Evolutionary conservation across 768 basidiomycete genomes (phyloP), one percentile per base, ranked within the genome.

Genomic region (Asterophora lycoperdoides): DNA sequence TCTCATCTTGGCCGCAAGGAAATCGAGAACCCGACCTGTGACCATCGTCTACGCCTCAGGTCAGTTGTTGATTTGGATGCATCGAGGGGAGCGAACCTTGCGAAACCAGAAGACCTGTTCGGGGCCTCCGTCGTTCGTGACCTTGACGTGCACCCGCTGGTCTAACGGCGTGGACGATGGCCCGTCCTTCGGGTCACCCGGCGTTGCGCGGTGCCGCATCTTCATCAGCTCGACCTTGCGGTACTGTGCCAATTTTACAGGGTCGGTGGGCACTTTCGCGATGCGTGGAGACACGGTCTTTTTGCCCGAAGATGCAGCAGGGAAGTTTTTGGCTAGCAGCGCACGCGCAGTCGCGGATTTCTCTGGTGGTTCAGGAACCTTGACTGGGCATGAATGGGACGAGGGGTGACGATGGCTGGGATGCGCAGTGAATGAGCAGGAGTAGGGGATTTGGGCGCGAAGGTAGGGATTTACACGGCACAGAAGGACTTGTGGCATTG

Each of bases 151-250:
- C 35, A 86, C 55, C 18, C 87, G 77, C 49, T 86, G 73, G 18
- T 78, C 75, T 37, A 79, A 58, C 11, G 80, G 67, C 1, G 80
- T 63, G 13, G 68, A 64, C 9, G 71, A 68, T 1, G 64, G 44
- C 44, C 68, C 76, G 59, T 84, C 81, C 56, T 75, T 80, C 15
- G 77, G 72, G 56, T 90, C 81, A 7, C 70, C 79, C 2, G 87
- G 78, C 35, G 68, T 56, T 9, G 90, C 90, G 33, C 70, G 74
- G 60, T 86, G 87, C 46, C 83, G 80, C 75, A 92, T 77, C 60
- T 81, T 87, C 77, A 91, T 86, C 5, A 83, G 60, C 57, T 83
- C 78, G 14, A 89, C 60, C 56, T 79, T 80, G 48, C 74, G 73
- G 50, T 73, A 63, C 52, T 80, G 77, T 1, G 75, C 78, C 17